phyloP scores from a whole-genome alignment of 1,284 basidiomycete species.

The Tetrapyrgos nigripes region DNA sequence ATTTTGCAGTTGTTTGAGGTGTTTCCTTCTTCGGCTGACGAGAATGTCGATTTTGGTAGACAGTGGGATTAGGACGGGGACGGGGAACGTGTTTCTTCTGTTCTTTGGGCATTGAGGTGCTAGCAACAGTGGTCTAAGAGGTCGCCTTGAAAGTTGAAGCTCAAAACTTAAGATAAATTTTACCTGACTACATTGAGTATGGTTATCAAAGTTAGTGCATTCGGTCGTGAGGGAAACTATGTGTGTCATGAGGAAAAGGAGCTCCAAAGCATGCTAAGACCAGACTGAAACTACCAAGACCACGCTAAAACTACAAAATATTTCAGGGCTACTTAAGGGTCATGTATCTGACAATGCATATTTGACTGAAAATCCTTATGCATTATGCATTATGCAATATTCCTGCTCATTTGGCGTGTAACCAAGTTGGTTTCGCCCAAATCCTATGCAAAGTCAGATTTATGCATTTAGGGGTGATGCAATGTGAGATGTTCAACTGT shows the following conservation, averaged over 20 bases:
- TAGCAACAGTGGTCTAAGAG: background rate
- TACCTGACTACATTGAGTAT: background rate
- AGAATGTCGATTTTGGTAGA: background rate
- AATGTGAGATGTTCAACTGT: conserved; percentile 7
- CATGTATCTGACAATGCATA: conserved; percentile 1
- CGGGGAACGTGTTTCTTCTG: background rate
- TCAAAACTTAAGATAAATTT: background rate
- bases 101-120: background rate
- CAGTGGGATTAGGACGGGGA: background rate
- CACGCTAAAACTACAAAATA: background rate
- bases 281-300: too few species aligned
- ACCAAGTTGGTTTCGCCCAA: conserved; percentile 2
- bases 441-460: conserved; percentile 1
- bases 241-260: too few species aligned
- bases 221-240: too few species aligned
- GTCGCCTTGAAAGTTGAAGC: background rate
- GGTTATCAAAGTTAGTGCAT: too few species aligned
- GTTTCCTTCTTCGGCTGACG: background rate
- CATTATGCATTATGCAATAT: conserved; percentile 6
- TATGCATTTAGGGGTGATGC: background rate
- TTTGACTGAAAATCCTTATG: background rate
- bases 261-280: too few species aligned
- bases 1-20: conserved; percentile 16
- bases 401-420: conserved; percentile 1
- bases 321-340: background rate